These are phyloP conservation scores for Oldenlandia corymbosa DNA, from an alignment of 257 asterid species.

Conservation along the genomic window DNA sequence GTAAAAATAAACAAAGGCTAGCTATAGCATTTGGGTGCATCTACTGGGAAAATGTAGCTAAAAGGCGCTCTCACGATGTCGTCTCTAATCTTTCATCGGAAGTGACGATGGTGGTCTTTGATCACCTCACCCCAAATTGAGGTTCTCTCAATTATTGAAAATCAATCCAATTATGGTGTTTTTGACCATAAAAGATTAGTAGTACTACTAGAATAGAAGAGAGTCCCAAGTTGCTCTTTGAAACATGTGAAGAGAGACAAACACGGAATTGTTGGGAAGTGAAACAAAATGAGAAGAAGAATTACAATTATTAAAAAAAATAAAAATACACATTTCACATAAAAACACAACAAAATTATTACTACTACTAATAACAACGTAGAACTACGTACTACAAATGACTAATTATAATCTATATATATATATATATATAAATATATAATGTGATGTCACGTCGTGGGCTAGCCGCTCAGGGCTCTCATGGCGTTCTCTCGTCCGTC, in stretches of 20 bases:
- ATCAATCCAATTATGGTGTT: too few species aligned
- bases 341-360: too few species aligned
- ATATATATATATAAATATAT: neutral
- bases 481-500: slow-evolving; percentile 53
- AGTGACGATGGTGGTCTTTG: neutral
- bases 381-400: too few species aligned
- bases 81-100: slow-evolving; percentile 5
- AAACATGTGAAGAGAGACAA: slow-evolving; percentile 8
- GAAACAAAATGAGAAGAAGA: neutral
- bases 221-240: neutral
- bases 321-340: too few species aligned
- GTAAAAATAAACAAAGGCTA: neutral
- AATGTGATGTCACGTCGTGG: slow-evolving; percentile 24
- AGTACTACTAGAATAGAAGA: too few species aligned
- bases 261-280: neutral
- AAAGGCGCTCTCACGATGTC: slow-evolving; percentile 1
- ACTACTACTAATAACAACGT: too few species aligned
- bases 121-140: neutral
- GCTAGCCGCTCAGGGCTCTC: too few species aligned
- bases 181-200: neutral
- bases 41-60: too few species aligned
- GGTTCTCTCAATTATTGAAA: slow-evolving; percentile 10
- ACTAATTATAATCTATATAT: too few species aligned
- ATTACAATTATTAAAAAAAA: too few species aligned
- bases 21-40: too few species aligned